Evolutionary conservation across 352 stramenopile species (phyloP).

Genomic region (Phytophthora cajani): DNA sequence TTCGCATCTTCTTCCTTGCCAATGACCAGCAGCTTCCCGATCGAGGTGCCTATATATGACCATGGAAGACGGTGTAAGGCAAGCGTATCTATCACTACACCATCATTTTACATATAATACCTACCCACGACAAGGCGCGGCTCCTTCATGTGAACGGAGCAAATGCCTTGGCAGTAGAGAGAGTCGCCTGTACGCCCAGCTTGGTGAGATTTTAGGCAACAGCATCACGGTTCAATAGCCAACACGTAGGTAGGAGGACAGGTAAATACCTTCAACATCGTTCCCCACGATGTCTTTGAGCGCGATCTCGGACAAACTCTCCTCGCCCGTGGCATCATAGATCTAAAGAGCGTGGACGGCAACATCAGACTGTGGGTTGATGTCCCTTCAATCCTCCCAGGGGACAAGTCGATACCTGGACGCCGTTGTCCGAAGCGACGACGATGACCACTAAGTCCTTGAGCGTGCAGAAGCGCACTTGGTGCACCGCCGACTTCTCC

Average conservation of each 20-base stretch:
- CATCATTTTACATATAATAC: slow-evolving; percentile 3
- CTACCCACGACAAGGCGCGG: slow-evolving; percentile 58
- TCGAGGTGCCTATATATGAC: slow-evolving; percentile 49
- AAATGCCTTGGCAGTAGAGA: slow-evolving; percentile 72
- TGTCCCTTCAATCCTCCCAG: neutral
- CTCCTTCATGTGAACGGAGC: slow-evolving; percentile 54
- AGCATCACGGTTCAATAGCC: neutral
- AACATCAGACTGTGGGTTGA: slow-evolving; percentile 4
- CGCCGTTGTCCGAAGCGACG: slow-evolving; percentile 65
- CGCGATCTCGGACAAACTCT: slow-evolving; percentile 61
- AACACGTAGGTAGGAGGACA: neutral
- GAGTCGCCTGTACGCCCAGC: slow-evolving; percentile 35
- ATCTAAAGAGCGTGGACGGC: slow-evolving; percentile 39
- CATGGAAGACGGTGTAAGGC: neutral
- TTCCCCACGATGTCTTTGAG: slow-evolving; percentile 59
- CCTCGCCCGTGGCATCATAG: slow-evolving; percentile 64
- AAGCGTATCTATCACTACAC: neutral
- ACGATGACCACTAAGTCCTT: slow-evolving; percentile 59
- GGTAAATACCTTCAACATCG: slow-evolving; percentile 47
- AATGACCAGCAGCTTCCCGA: slow-evolving; percentile 67
- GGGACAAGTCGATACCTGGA: slow-evolving; percentile 42
- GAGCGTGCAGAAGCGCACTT: slow-evolving; percentile 69
- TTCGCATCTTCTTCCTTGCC: slow-evolving; percentile 64
- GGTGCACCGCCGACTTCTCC: slow-evolving; percentile 62
- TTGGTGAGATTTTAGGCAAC: neutral